These are phyloP conservation scores for Dendrobium huoshanense DNA, from an alignment of 106 monocot species.

Conservation along the genomic window DNA sequence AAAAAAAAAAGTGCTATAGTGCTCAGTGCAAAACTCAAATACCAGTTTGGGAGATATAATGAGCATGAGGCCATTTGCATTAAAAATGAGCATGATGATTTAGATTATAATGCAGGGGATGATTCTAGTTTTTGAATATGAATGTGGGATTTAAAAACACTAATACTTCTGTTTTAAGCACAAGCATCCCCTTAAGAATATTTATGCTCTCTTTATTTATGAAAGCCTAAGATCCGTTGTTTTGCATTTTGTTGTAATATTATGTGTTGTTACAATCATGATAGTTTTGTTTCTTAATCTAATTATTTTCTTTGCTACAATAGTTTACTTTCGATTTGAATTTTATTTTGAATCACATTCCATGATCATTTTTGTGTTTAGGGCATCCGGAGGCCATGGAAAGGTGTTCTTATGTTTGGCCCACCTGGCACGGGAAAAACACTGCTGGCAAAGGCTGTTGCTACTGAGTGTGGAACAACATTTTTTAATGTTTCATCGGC, in stretches of 20 bases:
- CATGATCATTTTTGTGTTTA: constrained; percentile 12
- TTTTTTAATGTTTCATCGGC: constrained; percentile 99
- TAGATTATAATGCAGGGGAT: not conserved
- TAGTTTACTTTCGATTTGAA: not conserved
- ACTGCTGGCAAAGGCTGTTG: constrained; percentile 95
- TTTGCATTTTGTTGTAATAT: not conserved
- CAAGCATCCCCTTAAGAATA: not conserved
- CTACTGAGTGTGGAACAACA: constrained; percentile 98
- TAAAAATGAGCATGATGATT: not conserved
- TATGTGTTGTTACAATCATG: not conserved
- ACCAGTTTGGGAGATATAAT: too few relatives aligned
- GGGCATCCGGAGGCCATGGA: constrained; percentile 98
- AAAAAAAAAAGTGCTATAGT: too few relatives aligned
- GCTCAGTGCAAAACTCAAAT: too few relatives aligned
- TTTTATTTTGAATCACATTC: constrained; percentile 1
- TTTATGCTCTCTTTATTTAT: not conserved
- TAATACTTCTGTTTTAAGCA: not conserved
- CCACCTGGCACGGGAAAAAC: constrained; percentile 99
- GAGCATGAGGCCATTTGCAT: too few relatives aligned
- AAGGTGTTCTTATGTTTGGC: constrained; percentile 99
- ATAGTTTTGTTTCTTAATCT: not conserved
- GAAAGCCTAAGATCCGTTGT: not conserved
- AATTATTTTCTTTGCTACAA: not conserved
- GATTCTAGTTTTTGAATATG: not conserved
- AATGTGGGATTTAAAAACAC: not conserved